A percentile compares a stretch with the other conserved stretches of the same genome.
Conservation (phyloP, 495 filamentous ascomycete species). For the Annulohypoxylon stygium region DNA sequence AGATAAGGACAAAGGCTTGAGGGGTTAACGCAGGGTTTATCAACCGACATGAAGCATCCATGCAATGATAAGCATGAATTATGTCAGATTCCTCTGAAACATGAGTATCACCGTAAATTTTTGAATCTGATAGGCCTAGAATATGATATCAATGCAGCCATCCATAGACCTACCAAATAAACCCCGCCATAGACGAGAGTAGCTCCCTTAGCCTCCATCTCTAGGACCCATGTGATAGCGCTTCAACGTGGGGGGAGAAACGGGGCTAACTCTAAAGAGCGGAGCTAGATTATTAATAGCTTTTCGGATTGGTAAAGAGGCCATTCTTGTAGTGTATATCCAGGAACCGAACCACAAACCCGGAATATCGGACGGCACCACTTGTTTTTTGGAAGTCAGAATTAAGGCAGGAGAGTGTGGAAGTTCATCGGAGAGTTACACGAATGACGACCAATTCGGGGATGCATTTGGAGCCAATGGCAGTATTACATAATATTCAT, state of each 20-base stretch:
- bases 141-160: background rate
- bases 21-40: background rate
- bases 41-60: background rate
- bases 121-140: background rate
- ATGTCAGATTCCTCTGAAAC: constrained; percentile 4
- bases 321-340: background rate
- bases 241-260: constrained; percentile 8
- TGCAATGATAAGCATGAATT: constrained; percentile 1
- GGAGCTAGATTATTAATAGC: background rate
- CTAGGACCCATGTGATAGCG: background rate
- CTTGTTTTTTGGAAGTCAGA: background rate
- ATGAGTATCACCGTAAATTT: background rate
- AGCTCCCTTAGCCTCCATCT: background rate
- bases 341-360: background rate
- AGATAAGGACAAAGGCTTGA: constrained; percentile 1
- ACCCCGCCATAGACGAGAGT: constrained; percentile 2
- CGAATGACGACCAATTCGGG: background rate
- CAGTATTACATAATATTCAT: background rate
- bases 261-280: constrained; percentile 10
- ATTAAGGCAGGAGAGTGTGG: background rate
- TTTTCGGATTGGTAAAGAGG: background rate
- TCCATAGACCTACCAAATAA: background rate
- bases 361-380: background rate
- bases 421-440: background rate
- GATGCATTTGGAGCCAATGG: background rate